Conservation (phyloP, 495 filamentous ascomycete genomes). For the Lindgomyces ingoldianus region DNA sequence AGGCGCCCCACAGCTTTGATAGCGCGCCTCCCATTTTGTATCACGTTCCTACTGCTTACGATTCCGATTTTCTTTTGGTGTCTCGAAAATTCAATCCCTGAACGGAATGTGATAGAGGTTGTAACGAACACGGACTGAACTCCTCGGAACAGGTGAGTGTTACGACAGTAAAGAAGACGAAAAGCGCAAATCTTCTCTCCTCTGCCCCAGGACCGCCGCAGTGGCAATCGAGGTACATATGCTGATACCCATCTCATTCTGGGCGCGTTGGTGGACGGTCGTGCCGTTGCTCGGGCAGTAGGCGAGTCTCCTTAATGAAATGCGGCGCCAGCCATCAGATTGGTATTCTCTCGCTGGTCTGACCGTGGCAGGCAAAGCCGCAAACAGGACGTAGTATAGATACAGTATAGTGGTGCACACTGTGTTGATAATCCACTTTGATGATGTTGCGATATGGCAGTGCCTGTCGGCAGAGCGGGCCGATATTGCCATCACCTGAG, state of each 20-base stretch:
- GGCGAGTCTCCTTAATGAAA: conserved; percentile 26
- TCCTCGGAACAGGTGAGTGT: no score
- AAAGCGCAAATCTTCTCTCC: neutral
- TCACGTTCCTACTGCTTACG: conserved; percentile 8
- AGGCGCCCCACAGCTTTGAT: conserved; percentile 35
- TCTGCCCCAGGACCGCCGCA: neutral
- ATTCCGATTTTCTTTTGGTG: neutral
- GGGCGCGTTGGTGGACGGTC: conserved; percentile 2
- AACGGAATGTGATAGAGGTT: neutral
- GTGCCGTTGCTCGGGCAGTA: conserved; percentile 26
- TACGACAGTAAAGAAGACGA: no score
- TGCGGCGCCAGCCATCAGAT: conserved; percentile 8
- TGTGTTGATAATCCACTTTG: conserved; percentile 6
- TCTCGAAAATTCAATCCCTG: neutral
- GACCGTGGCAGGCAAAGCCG: neutral
- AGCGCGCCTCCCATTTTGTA: conserved; percentile 31
- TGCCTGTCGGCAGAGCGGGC: neutral
- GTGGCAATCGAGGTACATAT: neutral
- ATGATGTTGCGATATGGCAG: conserved; percentile 9
- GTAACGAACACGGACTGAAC: no score
- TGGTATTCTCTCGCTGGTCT: neutral
- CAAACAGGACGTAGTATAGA: conserved; percentile 24
- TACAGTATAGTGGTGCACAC: conserved; percentile 29
- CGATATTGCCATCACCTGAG: neutral
- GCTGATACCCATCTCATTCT: neutral